phyloP scores from a whole-genome alignment of 352 stramenopile species.

The Phytopythium chamaehyphon region DNA sequence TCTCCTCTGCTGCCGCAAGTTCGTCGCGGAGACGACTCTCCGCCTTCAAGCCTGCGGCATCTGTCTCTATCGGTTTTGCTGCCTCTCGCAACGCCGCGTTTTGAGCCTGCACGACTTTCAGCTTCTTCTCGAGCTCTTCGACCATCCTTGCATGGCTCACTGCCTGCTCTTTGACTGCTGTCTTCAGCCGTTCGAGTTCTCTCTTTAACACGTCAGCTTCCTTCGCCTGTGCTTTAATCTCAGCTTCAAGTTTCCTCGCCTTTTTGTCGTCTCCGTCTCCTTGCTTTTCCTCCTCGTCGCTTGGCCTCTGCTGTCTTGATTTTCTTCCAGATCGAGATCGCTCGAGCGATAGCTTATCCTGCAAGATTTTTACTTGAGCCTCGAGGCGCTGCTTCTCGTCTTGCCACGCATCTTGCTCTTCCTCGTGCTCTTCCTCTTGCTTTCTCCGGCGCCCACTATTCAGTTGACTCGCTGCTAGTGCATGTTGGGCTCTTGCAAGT shows the following conservation, averaged over 20 bases:
- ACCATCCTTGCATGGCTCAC: slow-evolving; percentile 38
- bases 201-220: slow-evolving; percentile 22
- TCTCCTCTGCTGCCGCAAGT: slow-evolving; percentile 32
- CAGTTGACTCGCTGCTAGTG: slow-evolving; percentile 20
- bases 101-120: slow-evolving; percentile 72
- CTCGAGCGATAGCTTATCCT: slow-evolving; percentile 51
- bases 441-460: slow-evolving; percentile 27
- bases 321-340: slow-evolving; percentile 27
- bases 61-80: slow-evolving; percentile 4
- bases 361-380: slow-evolving; percentile 52
- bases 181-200: slow-evolving; percentile 53
- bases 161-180: slow-evolving; percentile 52
- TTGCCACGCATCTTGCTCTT: slow-evolving; percentile 30
- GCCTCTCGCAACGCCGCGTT: slow-evolving; percentile 76
- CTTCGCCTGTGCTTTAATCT: slow-evolving; percentile 12
- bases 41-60: neutral
- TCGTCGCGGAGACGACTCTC: neutral
- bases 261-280: slow-evolving; percentile 11
- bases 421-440: slow-evolving; percentile 31
- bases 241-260: slow-evolving; percentile 16
- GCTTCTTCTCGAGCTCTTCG: slow-evolving; percentile 59
- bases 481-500: slow-evolving; percentile 48
- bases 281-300: slow-evolving; percentile 11
- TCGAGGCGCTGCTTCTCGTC: slow-evolving; percentile 53
- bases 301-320: slow-evolving; percentile 17